Percentiles rank a stretch among this genome's conserved stretches.
phyloP scores from a whole-genome alignment of 257 asterid species.

The Salvia miltiorrhiza region DNA sequence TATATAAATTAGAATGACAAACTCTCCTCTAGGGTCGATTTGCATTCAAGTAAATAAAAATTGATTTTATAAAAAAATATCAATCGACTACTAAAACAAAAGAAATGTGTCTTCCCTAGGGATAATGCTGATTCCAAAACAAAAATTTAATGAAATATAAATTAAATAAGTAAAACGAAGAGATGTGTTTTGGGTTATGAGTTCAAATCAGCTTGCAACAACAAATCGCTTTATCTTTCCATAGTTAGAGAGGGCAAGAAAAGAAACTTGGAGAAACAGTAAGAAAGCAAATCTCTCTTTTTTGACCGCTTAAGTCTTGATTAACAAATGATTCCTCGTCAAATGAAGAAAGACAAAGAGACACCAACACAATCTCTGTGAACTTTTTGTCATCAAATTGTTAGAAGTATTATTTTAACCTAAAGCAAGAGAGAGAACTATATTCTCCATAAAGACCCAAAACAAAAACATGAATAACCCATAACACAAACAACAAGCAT shows the following conservation, averaged over 20 bases:
- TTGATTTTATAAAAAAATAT: too few relatives aligned
- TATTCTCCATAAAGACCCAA: slow-evolving; percentile 2
- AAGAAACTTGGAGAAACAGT: neutral
- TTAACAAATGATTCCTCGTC: slow-evolving; percentile 28
- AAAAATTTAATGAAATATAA: too few relatives aligned
- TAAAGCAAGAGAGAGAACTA: neutral
- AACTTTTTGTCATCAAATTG: neutral
- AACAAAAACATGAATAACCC: neutral
- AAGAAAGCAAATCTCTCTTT: slow-evolving; percentile 12
- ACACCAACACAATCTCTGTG: neutral
- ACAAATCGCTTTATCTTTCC: neutral
- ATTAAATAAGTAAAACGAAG: too few relatives aligned
- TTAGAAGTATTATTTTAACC: neutral
- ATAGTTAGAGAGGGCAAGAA: neutral
- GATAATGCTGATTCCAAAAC: too few relatives aligned
- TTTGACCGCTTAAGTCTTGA: slow-evolving; percentile 29
- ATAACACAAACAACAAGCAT: neutral
- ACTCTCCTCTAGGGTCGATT: too few relatives aligned
- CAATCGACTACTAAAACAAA: too few relatives aligned
- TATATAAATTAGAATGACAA: too few relatives aligned
- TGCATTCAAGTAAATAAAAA: too few relatives aligned
- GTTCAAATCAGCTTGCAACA: neutral
- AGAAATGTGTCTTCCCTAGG: too few relatives aligned
- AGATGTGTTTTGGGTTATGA: too few relatives aligned
- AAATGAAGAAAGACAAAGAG: slow-evolving; percentile 28